Evolutionary conservation across 2,329 filamentous ascomycete species (phyloP), one percentile per base, ranked within the genome.

Genomic region (Monosporascus ibericus): DNA sequence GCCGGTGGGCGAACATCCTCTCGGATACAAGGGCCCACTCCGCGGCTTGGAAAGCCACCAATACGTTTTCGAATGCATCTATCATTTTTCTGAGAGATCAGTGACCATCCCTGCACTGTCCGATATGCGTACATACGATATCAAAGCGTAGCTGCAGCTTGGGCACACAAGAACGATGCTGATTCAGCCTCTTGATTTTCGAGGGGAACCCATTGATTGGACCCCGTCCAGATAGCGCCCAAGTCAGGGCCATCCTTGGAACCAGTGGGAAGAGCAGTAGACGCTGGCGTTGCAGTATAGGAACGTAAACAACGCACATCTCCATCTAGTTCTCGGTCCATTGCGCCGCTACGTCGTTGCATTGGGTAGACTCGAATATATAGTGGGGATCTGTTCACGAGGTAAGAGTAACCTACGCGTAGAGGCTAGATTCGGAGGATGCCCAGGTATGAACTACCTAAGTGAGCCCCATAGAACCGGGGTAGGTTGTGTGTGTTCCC

Each of bases 301-400:
- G 42, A 53, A 58, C 59, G 60, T 65, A 63, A 63, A 63, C 61
- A 65, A 63, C 50, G 49, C 56, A 50, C 54, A 47, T 49, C 49
- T 50, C 17, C 25, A 6, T 50, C 39, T 55, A 42, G 40, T 49
- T 49, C 64, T 64, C 64, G 64, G 64, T 49, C 47, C 55, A 53
- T 55, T 52, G 25, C 50, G 49, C 47, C 48, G 51, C 39, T 51
- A 52, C 46, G 7, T 48, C 20, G 27, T 38, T 20, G 8, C 30
- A 36, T 36, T 48, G 34, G 46, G 20, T n/a, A 8, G 34, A 48
- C 17, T n/a, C 8, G 20, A 39, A 11, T 7, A 40, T 38, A 22
- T 36, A 48, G 47, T 48, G 37, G 34, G 17, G 34, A 5, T 25
- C 24, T 39, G 25, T 8, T 8, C 62, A 52, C 59, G 20, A 38